Evolutionary conservation across 352 stramenopile genomes (phyloP).

Genomic region (Peronospora belbahrii): DNA sequence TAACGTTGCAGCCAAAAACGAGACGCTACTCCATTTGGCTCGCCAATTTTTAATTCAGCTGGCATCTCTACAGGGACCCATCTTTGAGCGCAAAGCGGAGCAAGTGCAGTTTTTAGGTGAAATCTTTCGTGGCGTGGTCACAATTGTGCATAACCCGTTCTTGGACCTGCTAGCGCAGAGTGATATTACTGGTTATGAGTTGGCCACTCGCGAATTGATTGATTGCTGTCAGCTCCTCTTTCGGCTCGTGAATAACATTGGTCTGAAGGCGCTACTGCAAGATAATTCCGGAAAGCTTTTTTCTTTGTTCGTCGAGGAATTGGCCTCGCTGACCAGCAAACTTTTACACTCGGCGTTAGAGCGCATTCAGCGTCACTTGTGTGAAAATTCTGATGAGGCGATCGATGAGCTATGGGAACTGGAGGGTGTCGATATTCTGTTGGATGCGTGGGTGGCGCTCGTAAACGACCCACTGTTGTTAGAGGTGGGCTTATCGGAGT

Average conservation of each 20-base stretch:
- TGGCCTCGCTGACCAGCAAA: conserved; percentile 62
- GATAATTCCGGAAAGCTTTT: conserved; percentile 37
- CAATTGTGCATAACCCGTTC: conserved; percentile 62
- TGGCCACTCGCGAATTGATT: conserved; percentile 75
- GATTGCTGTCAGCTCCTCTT: conserved; percentile 79
- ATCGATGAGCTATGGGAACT: conserved; percentile 80
- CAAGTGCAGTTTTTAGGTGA: conserved; percentile 62
- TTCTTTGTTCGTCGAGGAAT: conserved; percentile 54
- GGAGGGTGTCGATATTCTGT: conserved; percentile 67
- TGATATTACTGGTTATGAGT: conserved; percentile 53
- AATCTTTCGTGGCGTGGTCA: conserved; percentile 58
- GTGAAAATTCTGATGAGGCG: conserved; percentile 30
- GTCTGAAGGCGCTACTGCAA: conserved; percentile 42
- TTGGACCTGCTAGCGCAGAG: conserved; percentile 59
- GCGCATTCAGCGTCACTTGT: conserved; percentile 52
- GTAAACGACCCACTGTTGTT: conserved; percentile 52
- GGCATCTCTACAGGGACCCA: conserved; percentile 57
- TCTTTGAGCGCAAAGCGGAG: conserved; percentile 58
- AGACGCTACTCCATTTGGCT: conserved; percentile 63
- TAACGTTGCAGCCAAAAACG: conserved; percentile 56
- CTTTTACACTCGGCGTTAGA: conserved; percentile 57
- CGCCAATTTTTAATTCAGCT: conserved; percentile 77
- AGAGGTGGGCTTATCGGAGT: conserved; percentile 14
- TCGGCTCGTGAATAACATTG: conserved; percentile 71
- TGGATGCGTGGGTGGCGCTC: conserved; percentile 77